Percentiles rank a stretch among this genome's conserved stretches.
Conservation (phyloP, 345 rosid genomes). For the Syzygium oleosum region DNA sequence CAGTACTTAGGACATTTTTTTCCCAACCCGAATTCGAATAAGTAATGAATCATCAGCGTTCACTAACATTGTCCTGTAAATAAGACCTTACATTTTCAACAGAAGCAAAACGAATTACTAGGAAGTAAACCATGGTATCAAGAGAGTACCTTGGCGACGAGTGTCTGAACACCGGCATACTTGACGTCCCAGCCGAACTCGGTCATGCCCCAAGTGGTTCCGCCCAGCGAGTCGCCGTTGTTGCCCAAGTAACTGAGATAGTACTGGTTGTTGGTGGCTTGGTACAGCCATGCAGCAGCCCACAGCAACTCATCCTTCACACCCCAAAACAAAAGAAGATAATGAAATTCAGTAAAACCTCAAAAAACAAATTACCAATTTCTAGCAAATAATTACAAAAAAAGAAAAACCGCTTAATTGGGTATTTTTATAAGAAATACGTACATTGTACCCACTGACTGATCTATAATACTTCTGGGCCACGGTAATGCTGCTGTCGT, state of each 20-base stretch:
- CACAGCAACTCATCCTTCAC: constrained; percentile 84
- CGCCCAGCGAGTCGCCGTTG: constrained; percentile 86
- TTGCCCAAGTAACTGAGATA: constrained; percentile 78
- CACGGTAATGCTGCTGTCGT: constrained; percentile 79
- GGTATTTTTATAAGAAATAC: not conserved
- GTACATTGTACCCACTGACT: constrained; percentile 87
- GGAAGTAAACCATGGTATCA: not conserved
- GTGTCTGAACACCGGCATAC: constrained; percentile 92
- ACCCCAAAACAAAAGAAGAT: not conserved
- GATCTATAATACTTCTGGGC: constrained; percentile 84
- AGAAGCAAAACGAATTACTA: not conserved
- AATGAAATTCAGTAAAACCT: not conserved
- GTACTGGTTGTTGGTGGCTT: constrained; percentile 64
- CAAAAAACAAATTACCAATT: not conserved
- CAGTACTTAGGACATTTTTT: not conserved
- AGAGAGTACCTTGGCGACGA: constrained; percentile 68
- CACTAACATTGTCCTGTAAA: not conserved
- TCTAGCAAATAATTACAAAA: not conserved
- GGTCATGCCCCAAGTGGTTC: constrained; percentile 86
- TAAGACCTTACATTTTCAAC: not conserved
- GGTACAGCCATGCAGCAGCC: constrained; percentile 98
- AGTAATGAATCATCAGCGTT: not conserved
- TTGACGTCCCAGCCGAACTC: constrained; percentile 99
- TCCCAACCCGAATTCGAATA: accelerated
- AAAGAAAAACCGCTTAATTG: not conserved